Evolutionary conservation across 2,329 filamentous ascomycete genomes (phyloP).

Genomic region (Calonectria hawksworthii): DNA sequence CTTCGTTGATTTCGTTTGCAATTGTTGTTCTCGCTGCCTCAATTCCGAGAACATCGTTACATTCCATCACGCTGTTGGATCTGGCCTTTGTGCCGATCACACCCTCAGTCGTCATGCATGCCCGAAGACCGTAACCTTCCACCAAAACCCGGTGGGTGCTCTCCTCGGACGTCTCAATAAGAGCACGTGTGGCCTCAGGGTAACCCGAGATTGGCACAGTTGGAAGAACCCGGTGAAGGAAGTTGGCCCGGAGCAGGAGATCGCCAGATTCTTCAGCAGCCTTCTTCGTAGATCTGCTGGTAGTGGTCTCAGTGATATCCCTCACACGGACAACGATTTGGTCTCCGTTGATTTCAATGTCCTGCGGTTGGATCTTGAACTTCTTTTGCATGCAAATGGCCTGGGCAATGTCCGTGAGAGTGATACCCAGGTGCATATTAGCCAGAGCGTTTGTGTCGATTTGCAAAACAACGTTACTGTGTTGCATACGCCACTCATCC

Average conservation of each 20-base stretch:
- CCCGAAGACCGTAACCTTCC: conserved; percentile 91
- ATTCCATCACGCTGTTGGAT: conserved; percentile 93
- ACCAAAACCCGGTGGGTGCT: conserved; percentile 83
- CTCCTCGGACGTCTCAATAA: conserved; percentile 85
- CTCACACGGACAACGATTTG: conserved; percentile 82
- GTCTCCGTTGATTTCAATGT: conserved; percentile 72
- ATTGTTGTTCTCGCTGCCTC: conserved; percentile 94
- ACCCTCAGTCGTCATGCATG: conserved; percentile 94
- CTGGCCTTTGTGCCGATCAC: conserved; percentile 82
- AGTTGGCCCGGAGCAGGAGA: conserved; percentile 83
- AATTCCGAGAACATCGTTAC: conserved; percentile 88
- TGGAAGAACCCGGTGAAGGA: conserved; percentile 85
- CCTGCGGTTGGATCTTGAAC: conserved; percentile 78
- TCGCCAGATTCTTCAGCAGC: conserved; percentile 58
- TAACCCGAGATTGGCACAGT: conserved; percentile 92
- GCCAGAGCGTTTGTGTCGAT: conserved; percentile 85
- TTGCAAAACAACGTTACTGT: conserved; percentile 83
- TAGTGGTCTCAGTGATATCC: conserved; percentile 65
- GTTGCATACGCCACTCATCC: conserved; percentile 86
- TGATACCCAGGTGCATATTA: conserved; percentile 86
- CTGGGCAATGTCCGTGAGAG: conserved; percentile 77
- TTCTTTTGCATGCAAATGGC: conserved; percentile 87
- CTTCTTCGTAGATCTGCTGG: conserved; percentile 63
- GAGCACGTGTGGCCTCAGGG: conserved; percentile 85
- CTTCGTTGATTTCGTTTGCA: conserved; percentile 85